Evolutionary conservation across 495 filamentous ascomycete species (phyloP).

Genomic region (Parathielavia appendiculata): DNA sequence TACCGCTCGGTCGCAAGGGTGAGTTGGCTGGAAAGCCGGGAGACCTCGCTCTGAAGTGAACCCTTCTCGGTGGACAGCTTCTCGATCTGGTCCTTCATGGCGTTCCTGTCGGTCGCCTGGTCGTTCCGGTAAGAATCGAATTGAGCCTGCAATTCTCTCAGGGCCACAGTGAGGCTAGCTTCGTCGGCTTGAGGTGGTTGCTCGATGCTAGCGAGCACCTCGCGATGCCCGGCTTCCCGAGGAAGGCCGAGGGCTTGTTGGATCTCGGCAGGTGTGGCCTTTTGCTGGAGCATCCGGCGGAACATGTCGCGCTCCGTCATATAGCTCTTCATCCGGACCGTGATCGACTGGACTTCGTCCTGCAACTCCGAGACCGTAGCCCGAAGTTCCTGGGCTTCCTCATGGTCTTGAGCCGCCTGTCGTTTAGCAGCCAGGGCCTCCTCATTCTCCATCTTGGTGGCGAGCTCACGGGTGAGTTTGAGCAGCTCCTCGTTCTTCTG

Average conservation of each 20-base stretch:
- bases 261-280: constrained; percentile 54
- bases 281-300: constrained; percentile 80
- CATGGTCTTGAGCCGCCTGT: constrained; percentile 63
- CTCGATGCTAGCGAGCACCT: constrained; percentile 50
- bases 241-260: constrained; percentile 63
- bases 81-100: constrained; percentile 81
- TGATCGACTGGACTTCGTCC: constrained; percentile 70
- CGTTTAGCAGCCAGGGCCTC: constrained; percentile 68
- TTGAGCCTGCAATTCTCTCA: constrained; percentile 81
- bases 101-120: constrained; percentile 67
- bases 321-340: constrained; percentile 80
- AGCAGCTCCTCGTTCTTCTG: constrained; percentile 82
- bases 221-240: constrained; percentile 42
- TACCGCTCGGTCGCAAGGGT: constrained; percentile 75
- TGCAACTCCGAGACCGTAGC: constrained; percentile 55
- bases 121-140: constrained; percentile 89
- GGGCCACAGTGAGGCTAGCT: constrained; percentile 42
- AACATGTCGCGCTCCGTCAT: constrained; percentile 96
- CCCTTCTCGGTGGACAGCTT: constrained; percentile 75
- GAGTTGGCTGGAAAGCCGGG: constrained; percentile 71
- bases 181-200: constrained; percentile 37
- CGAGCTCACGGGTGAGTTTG: constrained; percentile 72
- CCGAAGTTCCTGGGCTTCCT: constrained; percentile 65
- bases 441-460: constrained; percentile 84
- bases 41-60: constrained; percentile 71